Evolutionary conservation across 2,329 filamentous ascomycete species (phyloP).

Genomic region (Venturia asperata): DNA sequence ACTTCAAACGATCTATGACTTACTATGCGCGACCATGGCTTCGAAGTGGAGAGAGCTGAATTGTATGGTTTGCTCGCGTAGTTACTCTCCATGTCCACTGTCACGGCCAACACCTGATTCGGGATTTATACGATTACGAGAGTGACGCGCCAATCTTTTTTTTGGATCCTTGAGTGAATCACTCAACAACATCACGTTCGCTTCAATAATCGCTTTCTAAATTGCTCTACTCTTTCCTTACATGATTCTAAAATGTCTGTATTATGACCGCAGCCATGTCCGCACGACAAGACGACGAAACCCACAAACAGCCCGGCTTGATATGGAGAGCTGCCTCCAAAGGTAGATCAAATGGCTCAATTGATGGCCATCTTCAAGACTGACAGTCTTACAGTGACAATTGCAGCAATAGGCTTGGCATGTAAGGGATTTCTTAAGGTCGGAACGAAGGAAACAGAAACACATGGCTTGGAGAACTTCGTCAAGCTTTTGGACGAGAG

Average conservation of each 20-base stretch:
- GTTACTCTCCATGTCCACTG: background rate
- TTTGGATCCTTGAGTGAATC: background rate
- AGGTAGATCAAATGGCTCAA: background rate
- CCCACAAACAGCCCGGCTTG: constrained; percentile 11
- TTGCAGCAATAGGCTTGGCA: constrained; percentile 64
- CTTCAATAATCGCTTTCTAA: background rate
- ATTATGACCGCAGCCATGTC: constrained; percentile 1
- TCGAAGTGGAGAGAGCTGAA: background rate
- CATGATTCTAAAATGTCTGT: background rate
- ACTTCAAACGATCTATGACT: too few species aligned
- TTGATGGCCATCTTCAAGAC: background rate
- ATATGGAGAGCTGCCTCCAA: constrained; percentile 54
- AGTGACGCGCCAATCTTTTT: background rate
- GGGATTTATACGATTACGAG: background rate
- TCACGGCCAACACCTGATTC: constrained; percentile 8
- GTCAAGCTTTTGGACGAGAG: constrained; percentile 68
- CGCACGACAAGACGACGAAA: background rate
- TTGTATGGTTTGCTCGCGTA: background rate
- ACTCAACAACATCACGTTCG: background rate
- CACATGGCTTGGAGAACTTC: constrained; percentile 69
- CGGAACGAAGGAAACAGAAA: constrained; percentile 62
- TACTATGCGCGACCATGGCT: constrained; percentile 17
- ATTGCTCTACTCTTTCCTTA: background rate
- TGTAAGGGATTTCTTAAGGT: constrained; percentile 69
- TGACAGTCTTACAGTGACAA: constrained; percentile 47